Evolutionary conservation across 768 basidiomycete species (phyloP).

Genomic region (Hypholoma sublateritium): DNA sequence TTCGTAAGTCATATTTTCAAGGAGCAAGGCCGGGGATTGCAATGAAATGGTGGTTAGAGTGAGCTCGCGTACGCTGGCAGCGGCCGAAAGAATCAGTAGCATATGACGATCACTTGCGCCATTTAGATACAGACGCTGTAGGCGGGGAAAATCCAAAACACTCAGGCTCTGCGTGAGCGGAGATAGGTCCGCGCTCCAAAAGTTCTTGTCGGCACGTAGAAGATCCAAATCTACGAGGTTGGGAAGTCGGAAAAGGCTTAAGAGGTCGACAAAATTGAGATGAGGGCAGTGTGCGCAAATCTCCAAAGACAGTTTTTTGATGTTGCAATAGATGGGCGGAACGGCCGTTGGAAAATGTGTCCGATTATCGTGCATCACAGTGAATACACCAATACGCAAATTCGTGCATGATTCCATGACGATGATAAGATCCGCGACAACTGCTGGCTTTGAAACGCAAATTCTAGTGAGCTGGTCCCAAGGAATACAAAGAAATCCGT

Average conservation of each 20-base stretch:
- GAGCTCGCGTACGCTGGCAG: background rate
- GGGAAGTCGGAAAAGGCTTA: background rate
- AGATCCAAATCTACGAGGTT: background rate
- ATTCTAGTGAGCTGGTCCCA: background rate
- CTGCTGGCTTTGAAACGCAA: background rate
- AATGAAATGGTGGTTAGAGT: background rate
- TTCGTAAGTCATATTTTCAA: background rate
- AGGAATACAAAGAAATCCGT: background rate
- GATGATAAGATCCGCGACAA: background rate
- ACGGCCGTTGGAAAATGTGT: background rate
- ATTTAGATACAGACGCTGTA: background rate
- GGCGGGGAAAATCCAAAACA: background rate
- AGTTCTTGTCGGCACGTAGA: background rate
- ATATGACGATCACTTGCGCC: background rate
- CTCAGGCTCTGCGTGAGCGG: background rate
- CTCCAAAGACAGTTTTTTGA: background rate
- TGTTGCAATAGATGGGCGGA: background rate
- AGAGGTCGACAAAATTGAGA: background rate
- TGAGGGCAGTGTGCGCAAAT: background rate
- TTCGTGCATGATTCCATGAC: background rate
- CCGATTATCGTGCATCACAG: background rate
- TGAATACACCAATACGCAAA: background rate
- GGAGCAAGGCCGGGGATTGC: background rate
- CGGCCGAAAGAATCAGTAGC: background rate
- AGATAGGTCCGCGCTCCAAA: background rate